These are phyloP conservation scores for Exophiala lecanii-corni DNA, from an alignment of 2,329 filamentous ascomycete genomes.

Conservation along the genomic window DNA sequence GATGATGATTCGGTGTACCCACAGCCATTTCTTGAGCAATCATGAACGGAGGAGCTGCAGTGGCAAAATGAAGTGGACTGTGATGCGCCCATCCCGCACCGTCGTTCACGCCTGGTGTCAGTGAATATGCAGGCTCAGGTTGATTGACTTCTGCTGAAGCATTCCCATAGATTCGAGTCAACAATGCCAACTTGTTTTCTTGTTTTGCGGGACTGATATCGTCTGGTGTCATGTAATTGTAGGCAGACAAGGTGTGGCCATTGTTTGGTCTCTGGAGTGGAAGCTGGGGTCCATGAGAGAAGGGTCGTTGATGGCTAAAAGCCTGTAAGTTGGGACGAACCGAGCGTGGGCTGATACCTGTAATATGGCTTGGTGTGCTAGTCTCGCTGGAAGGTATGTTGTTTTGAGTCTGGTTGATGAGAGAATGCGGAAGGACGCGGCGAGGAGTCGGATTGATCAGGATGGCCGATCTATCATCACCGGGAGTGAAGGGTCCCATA, in stretches of 20 bases:
- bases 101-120: constrained; percentile 1
- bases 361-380: constrained; percentile 10
- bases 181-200: constrained; percentile 20
- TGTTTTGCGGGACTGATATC: constrained; percentile 27
- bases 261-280: constrained; percentile 1
- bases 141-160: not conserved
- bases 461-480: constrained; percentile 4
- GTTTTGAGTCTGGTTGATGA: constrained; percentile 13
- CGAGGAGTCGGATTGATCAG: constrained; percentile 15
- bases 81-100: constrained; percentile 2
- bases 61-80: not conserved
- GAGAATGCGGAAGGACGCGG: constrained; percentile 12
- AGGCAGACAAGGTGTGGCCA: constrained; percentile 1
- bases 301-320: constrained; percentile 2
- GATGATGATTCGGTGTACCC: not conserved
- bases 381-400: constrained; percentile 8
- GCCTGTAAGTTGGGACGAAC: constrained; percentile 1
- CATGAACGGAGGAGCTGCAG: not conserved
- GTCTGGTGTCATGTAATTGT: constrained; percentile 17
- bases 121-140: constrained; percentile 4
- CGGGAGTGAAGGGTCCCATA: constrained; percentile 5
- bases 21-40: not conserved
- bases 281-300: constrained; percentile 8
- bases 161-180: constrained; percentile 10
- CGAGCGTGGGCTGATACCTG: constrained; percentile 4